A percentile compares a stretch with the other conserved stretches of the same genome.
These are phyloP conservation scores for Hypoxylon sp. DNA, from an alignment of 2,329 filamentous ascomycete genomes.

Conservation along the genomic window DNA sequence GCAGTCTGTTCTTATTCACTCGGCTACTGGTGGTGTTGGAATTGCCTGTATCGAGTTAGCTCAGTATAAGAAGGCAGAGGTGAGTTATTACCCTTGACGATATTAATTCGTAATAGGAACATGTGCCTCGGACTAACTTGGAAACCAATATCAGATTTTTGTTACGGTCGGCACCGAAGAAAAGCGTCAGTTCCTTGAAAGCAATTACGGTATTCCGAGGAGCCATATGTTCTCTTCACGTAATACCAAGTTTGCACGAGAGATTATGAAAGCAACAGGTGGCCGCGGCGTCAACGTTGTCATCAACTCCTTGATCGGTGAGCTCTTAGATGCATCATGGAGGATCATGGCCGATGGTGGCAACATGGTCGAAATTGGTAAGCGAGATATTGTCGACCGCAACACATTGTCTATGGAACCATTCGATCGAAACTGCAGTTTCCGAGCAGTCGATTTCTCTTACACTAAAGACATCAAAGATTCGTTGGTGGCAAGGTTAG, in stretches of 20 bases:
- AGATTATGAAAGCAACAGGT: conserved; percentile 47
- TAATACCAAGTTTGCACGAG: conserved; percentile 50
- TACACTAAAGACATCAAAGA: conserved; percentile 20
- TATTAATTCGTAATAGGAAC: not conserved
- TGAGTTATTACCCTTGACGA: conserved; percentile 2
- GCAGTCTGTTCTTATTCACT: conserved; percentile 44
- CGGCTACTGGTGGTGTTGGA: conserved; percentile 40
- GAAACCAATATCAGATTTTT: conserved; percentile 35
- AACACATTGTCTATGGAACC: conserved; percentile 45
- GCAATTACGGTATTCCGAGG: conserved; percentile 51
- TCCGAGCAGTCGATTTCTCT: conserved; percentile 42
- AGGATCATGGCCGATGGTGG: conserved; percentile 42
- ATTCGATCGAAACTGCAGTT: conserved; percentile 44
- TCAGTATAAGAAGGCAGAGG: conserved; percentile 32
- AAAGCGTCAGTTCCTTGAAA: conserved; percentile 50
- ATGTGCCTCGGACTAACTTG: conserved; percentile 4
- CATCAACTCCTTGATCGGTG: conserved; percentile 43
- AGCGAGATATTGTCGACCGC: conserved; percentile 41
- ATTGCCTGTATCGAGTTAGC: conserved; percentile 36
- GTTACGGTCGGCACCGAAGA: conserved; percentile 45
- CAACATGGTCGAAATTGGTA: conserved; percentile 44
- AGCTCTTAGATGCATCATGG: conserved; percentile 45
- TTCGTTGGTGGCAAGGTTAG: conserved; percentile 2
- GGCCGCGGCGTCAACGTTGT: conserved; percentile 49
- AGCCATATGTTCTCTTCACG: conserved; percentile 56